These are phyloP conservation scores for Pharus latifolius DNA, from an alignment of 176 grass and related monocot species.

Conservation along the genomic window DNA sequence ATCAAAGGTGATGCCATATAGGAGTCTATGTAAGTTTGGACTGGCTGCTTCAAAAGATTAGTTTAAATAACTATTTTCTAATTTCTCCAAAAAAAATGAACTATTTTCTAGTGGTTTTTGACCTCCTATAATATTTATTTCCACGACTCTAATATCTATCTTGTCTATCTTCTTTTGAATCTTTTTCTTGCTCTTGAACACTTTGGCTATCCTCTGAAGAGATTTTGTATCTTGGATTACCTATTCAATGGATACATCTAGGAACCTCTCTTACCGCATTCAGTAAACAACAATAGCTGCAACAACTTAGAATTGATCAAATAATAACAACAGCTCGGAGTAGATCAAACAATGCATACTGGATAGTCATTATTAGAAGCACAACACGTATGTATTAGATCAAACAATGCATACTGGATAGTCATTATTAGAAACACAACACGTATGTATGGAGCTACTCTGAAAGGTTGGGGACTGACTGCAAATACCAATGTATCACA, in stretches of 20 bases:
- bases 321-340: no score
- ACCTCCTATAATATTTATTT: no score
- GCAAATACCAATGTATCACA: slow-evolving; percentile 71
- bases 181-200: neutral
- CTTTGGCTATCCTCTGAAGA: neutral
- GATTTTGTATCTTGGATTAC: neutral
- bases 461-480: slow-evolving; percentile 60
- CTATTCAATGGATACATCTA: neutral
- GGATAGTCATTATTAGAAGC: slow-evolving; percentile 71
- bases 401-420: no score
- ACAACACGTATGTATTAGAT: slow-evolving; percentile 71
- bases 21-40: no score
- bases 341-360: slow-evolving; percentile 39
- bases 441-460: slow-evolving; percentile 82
- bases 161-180: neutral
- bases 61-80: no score
- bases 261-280: neutral
- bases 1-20: no score
- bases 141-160: no score
- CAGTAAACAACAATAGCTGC: slow-evolving; percentile 13
- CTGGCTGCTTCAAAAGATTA: no score
- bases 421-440: no score
- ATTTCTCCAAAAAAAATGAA: no score
- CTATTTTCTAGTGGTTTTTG: no score
- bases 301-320: no score